Evolutionary conservation across 305 asterid species (phyloP).

Genomic region (Salvia sclarea): DNA sequence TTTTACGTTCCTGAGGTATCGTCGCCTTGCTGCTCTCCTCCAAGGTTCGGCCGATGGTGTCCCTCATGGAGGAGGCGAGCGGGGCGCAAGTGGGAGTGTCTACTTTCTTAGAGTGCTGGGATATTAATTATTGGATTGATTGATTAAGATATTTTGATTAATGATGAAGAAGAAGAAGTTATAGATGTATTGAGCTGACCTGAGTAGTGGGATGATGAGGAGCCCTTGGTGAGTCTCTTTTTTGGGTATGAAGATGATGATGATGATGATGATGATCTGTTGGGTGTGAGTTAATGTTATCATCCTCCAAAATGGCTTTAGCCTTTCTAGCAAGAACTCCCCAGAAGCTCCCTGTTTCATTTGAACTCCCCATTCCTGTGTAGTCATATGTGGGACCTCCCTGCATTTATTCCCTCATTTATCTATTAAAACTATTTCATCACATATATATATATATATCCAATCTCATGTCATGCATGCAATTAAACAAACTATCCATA

Average conservation of each 20-base stretch:
- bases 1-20: slow-evolving; percentile 48
- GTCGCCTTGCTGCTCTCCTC: slow-evolving; percentile 40
- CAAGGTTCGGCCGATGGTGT: slow-evolving; percentile 64
- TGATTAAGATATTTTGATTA: background rate
- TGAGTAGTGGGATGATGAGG: background rate
- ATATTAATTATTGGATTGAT: background rate
- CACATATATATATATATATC: too few species aligned
- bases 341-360: slow-evolving; percentile 79
- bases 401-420: slow-evolving; percentile 5
- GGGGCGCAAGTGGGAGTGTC: slow-evolving; percentile 60
- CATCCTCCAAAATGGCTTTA: slow-evolving; percentile 80
- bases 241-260: slow-evolving; percentile 17
- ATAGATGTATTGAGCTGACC: background rate
- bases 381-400: slow-evolving; percentile 62
- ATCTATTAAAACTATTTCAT: too few species aligned
- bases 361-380: slow-evolving; percentile 56
- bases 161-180: too few species aligned
- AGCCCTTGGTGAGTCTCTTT: slow-evolving; percentile 29
- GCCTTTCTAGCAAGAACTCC: slow-evolving; percentile 91
- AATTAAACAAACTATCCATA: too few species aligned
- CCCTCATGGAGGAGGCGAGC: slow-evolving; percentile 63
- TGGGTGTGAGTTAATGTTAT: slow-evolving; percentile 17
- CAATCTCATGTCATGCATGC: too few species aligned
- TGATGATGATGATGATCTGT: slow-evolving; percentile 8
- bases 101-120: slow-evolving; percentile 30